Conservation (phyloP, 2,329 filamentous ascomycete genomes). For the Dothidotthia symphoricarpi region DNA sequence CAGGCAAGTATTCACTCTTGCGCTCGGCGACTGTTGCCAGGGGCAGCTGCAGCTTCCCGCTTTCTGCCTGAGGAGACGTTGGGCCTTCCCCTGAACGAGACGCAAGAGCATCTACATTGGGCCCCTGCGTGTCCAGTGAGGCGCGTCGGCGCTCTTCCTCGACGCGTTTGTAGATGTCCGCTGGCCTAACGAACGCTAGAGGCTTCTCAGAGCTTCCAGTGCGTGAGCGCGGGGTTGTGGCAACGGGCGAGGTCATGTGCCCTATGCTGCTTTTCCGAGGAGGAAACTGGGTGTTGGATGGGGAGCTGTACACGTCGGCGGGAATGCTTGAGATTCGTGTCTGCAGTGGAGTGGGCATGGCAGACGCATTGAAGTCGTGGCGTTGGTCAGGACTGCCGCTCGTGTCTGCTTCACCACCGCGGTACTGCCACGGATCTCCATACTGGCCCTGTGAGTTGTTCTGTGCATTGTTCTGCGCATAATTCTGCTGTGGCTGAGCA, state of each 20-base stretch:
- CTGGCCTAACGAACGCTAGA: conserved; percentile 66
- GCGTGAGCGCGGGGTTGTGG: conserved; percentile 27
- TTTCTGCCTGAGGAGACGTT: conserved; percentile 19
- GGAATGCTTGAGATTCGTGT: conserved; percentile 45
- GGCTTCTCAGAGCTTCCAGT: conserved; percentile 49
- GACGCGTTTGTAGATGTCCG: conserved; percentile 73
- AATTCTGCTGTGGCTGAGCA: conserved; percentile 17
- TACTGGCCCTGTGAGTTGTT: too few species aligned
- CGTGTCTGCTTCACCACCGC: conserved; percentile 30
- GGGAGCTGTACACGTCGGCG: conserved; percentile 24
- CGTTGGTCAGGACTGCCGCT: conserved; percentile 41
- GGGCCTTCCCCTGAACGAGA: conserved; percentile 24
- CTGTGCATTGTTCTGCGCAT: too few species aligned
- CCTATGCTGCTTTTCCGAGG: conserved; percentile 63
- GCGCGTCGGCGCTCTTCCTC: conserved; percentile 62
- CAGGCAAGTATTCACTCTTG: conserved; percentile 59
- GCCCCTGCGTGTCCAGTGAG: conserved; percentile 58
- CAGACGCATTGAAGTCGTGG: conserved; percentile 55
- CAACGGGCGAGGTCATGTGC: conserved; percentile 35
- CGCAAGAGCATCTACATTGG: conserved; percentile 55
- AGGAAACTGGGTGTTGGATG: conserved; percentile 50
- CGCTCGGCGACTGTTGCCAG: conserved; percentile 58
- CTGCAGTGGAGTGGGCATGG: conserved; percentile 51
- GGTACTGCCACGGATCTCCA: conserved; percentile 26
- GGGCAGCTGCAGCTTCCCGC: conserved; percentile 26